Conservation (phyloP, 208 protist genomes). For the Trichomonas gallinae region DNA sequence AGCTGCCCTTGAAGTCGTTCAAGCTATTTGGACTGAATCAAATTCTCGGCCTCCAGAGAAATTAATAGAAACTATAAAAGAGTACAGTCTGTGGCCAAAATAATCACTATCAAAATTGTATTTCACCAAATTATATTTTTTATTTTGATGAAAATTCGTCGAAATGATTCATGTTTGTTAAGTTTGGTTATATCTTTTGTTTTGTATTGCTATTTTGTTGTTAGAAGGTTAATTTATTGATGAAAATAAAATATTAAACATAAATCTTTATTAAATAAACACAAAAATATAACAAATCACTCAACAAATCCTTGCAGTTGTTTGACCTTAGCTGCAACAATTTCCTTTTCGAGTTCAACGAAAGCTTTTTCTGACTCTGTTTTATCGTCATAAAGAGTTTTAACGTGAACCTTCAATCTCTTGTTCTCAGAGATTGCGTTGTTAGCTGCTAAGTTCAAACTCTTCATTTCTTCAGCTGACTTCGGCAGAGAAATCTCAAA, state of each 20-base stretch:
- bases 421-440: neutral
- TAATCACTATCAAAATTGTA: no score
- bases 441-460: neutral
- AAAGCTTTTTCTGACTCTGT: neutral
- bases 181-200: no score
- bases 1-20: neutral
- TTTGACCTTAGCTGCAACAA: neutral
- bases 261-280: no score
- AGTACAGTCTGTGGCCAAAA: neutral
- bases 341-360: neutral
- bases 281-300: neutral
- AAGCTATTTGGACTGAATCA: neutral
- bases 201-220: no score
- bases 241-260: no score
- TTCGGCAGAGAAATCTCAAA: neutral
- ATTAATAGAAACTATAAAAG: neutral
- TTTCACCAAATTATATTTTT: no score
- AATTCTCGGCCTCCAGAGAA: neutral
- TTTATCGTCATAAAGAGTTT: neutral
- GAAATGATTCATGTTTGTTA: no score
- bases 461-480: neutral
- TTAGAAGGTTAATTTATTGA: no score
- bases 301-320: neutral
- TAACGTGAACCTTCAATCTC: neutral
- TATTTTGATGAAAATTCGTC: no score